Percentiles rank a stretch among this genome's conserved stretches.
These are phyloP conservation scores for Ustilago nuda DNA, from an alignment of 1,284 basidiomycete genomes.

Conservation along the genomic window DNA sequence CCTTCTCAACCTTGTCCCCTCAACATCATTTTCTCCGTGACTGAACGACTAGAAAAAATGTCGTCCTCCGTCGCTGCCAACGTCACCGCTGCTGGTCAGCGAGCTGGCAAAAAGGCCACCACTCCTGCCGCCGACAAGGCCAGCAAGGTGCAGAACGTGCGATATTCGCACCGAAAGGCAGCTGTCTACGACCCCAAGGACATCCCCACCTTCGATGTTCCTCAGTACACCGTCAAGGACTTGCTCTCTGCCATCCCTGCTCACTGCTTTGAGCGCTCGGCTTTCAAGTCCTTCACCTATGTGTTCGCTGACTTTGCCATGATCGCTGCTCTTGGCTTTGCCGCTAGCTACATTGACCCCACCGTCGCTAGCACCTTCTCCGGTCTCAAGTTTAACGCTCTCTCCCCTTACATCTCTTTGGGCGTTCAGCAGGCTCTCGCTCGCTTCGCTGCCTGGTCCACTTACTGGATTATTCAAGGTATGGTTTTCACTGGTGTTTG, in stretches of 20 bases:
- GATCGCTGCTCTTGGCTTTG: conserved; percentile 79
- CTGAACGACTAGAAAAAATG: conserved; percentile 28
- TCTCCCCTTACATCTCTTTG: conserved; percentile 73
- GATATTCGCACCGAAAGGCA: conserved; percentile 65
- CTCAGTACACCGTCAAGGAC: conserved; percentile 86
- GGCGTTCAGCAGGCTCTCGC: conserved; percentile 77
- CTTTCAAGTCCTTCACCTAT: conserved; percentile 84
- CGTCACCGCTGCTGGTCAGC: conserved; percentile 55
- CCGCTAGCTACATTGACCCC: conserved; percentile 77
- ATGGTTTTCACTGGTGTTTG: conserved; percentile 92
- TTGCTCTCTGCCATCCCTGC: conserved; percentile 85
- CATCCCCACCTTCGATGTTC: conserved; percentile 75
- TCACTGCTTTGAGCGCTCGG: conserved; percentile 93
- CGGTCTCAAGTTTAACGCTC: conserved; percentile 42
- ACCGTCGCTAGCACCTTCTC: conserved; percentile 55
- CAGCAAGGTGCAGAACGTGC: conserved; percentile 35
- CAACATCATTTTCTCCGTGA: neutral
- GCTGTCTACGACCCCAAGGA: conserved; percentile 60
- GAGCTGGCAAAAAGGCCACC: conserved; percentile 46
- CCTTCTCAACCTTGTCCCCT: neutral
- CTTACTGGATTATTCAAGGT: conserved; percentile 85
- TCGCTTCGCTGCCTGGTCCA: conserved; percentile 80
- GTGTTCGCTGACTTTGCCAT: conserved; percentile 82
- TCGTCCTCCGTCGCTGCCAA: conserved; percentile 54
- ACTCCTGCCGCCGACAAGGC: conserved; percentile 35